Evolutionary conservation across 192 early-diverging fungal species (phyloP), one percentile per base, ranked within the genome.

Genomic region (Coemansia sp.): DNA sequence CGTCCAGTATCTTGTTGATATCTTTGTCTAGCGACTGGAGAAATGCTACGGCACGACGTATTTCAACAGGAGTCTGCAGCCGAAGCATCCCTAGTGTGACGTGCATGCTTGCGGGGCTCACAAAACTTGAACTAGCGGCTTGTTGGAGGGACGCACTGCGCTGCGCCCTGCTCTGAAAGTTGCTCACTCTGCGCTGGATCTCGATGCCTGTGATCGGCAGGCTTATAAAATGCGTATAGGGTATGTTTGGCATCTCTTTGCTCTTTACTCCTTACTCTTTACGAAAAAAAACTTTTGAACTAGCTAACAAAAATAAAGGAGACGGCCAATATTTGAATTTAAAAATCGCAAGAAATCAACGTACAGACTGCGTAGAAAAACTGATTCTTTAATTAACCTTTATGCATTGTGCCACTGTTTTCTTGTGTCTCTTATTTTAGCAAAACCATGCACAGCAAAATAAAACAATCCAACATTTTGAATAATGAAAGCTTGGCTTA

Each of bases 11-110:
- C 2, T 61, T 58, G 49, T 56, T 40, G 7, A 79, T 53, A 12
- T 63, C 59, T 0, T 49, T 33, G 2, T 55, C 49, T 29, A 79
- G 58, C 31, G 77, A 70, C 52, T 60, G 64, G 21, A 79, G 65
- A 18, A 70, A 34, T 40, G 55, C 68, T 9, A 64, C 67, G 0
- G 77, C 77, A 4, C 20, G 16, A 1, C 67, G 6, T 2, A 71
- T 42, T 5, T 79, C 61, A 1, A 23, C 45, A 0, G 67, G 60
- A 3, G 68, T 63, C 26, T 66, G 30, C 39, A 79, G 26, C 21
- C 77, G 77, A 42, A 79, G 61, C 77, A 79, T 79, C 9, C 77
- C 77, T n/a, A 74, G 16, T 1, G 77, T 79, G 4, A 79, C 55
- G 29, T 79, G 77, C 58, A 79, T 28, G 9, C 61, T 64, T 0